phyloP scores from a whole-genome alignment of 2,329 filamentous ascomycete genomes.

The Chaetomiaceae sp. region DNA sequence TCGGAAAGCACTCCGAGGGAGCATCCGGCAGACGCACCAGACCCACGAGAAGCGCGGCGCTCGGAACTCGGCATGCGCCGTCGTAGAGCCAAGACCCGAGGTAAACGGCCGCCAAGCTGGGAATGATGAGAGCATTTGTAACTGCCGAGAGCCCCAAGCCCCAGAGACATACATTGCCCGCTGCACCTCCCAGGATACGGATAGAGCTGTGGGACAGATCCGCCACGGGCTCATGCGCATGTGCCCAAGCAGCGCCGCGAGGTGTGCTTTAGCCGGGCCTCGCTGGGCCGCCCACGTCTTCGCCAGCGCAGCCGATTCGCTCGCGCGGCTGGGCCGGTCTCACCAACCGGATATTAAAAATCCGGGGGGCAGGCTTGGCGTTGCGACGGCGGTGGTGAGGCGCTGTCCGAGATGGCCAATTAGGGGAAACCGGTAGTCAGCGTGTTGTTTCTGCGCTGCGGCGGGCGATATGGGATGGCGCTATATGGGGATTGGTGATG shows the following conservation, averaged over 20 bases:
- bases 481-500: background rate
- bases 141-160: background rate
- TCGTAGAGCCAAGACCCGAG: too few relatives aligned
- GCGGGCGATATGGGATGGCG: slow-evolving; percentile 5
- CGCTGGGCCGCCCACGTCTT: slow-evolving; percentile 2
- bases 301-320: slow-evolving; percentile 19
- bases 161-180: background rate
- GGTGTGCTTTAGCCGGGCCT: slow-evolving; percentile 11
- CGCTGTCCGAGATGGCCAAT: background rate
- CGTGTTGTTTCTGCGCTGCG: background rate
- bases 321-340: background rate
- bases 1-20: too few relatives aligned
- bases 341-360: slow-evolving; percentile 21
- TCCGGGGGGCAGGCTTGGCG: slow-evolving; percentile 19
- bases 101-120: too few relatives aligned
- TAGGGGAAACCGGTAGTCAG: background rate
- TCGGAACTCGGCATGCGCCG: too few relatives aligned
- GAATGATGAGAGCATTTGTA: too few relatives aligned
- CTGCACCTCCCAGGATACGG: background rate
- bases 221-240: background rate
- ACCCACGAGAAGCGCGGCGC: too few relatives aligned
- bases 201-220: background rate
- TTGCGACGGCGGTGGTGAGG: background rate
- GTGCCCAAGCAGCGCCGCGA: background rate
- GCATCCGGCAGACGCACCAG: too few relatives aligned